Evolutionary conservation across 1,139 yeast species (phyloP), one percentile per base, ranked within the genome.

Genomic region (Wickerhamomyces sp.): DNA sequence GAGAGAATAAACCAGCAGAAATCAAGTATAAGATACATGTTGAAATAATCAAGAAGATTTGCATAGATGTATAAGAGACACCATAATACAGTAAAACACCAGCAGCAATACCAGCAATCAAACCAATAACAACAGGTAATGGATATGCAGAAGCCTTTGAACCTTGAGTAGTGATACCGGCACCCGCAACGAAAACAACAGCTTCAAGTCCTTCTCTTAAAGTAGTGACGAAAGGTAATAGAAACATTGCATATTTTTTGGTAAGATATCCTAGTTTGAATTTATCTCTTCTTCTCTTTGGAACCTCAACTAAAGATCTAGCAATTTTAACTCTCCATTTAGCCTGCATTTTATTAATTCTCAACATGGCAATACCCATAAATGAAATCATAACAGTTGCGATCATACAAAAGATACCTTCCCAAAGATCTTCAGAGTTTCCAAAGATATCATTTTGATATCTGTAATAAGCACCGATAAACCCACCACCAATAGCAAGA

Each of bases 191-290:
- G 57, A 87, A 87, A 19, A 87, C 90, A 37, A 88, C 92, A 3
- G 95, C 96, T 68, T 88, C 96, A 48, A 88, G 69, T 47, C 96
- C 96, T 71, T 88, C 96, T 68, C 96, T 78, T 46, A 88, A 70
- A 38, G 88, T 83, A 17, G 96, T 88, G 52, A 88, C 72, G 51
- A 85, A 80, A n/a, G 96, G 96, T 49, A 88, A 67, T 40, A 87
- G 60, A 46, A 81, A 86, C 78, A 88, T 72, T 33, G 89, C 81
- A 60, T 87, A 86, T 59, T 81, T 81, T 57, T 77, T 63, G n/a
- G 64, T 47, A 35, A 61, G 44, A 47, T 57, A 64, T n/a, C 68
- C 62, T 21, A 67, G 19, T 42, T 51, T 63, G 47, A 63, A 64
- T 40, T 58, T 59, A 47, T 61, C 67, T 34, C 55, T 48, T 41